Conservation (phyloP, 768 basidiomycete species). For the Amanita polypyramis region DNA sequence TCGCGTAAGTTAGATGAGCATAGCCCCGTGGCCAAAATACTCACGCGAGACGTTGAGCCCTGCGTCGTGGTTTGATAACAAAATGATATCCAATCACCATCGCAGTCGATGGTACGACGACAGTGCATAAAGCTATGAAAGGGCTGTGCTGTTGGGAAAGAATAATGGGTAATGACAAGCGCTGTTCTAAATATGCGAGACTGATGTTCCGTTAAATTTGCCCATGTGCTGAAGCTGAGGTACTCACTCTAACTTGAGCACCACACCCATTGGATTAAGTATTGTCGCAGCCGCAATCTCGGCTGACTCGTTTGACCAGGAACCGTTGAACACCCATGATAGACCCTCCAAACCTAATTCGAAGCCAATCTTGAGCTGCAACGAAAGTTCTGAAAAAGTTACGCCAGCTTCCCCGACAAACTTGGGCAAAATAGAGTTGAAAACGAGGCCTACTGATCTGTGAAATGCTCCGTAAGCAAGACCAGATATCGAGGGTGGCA, state of each 20-base stretch:
- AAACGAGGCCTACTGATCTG: constrained; percentile 37
- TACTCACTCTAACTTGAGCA: constrained; percentile 48
- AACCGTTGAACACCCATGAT: constrained; percentile 30
- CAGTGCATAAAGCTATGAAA: constrained; percentile 36
- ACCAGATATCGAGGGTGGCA: constrained; percentile 39
- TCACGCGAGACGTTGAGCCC: constrained; percentile 42
- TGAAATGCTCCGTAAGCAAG: constrained; percentile 34
- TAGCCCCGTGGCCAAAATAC: constrained; percentile 13
- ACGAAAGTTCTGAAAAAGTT: constrained; percentile 42
- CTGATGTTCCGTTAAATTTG: constrained; percentile 22
- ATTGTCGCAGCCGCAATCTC: constrained; percentile 35
- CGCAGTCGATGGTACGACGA: constrained; percentile 45
- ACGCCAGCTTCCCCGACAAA: constrained; percentile 42
- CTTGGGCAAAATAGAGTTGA: constrained; percentile 36
- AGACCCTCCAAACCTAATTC: constrained; percentile 38
- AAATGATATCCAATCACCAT: constrained; percentile 46
- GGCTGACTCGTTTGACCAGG: constrained; percentile 36
- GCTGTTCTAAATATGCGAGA: constrained; percentile 45
- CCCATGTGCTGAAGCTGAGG: constrained; percentile 10
- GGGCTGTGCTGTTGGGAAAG: constrained; percentile 40
- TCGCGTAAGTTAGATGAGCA: background rate
- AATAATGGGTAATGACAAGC: constrained; percentile 44
- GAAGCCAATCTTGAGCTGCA: constrained; percentile 38
- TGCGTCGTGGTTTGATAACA: constrained; percentile 44
- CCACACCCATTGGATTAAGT: constrained; percentile 35